Base-by-base conservation (phyloP, 2,329 filamentous ascomycete species). In the Aspergillus sp. region DNA sequence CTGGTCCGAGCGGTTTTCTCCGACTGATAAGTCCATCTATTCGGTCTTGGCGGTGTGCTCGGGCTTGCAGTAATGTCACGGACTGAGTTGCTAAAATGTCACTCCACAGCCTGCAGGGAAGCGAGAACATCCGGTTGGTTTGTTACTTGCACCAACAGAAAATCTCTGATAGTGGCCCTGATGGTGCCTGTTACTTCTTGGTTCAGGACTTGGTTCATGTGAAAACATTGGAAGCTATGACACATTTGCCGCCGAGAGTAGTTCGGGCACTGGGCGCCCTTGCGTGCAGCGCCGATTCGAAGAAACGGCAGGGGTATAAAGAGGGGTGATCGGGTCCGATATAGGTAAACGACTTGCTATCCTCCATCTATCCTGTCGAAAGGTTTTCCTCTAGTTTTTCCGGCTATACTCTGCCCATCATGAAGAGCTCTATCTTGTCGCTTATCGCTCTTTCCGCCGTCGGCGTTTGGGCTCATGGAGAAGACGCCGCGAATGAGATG, bases 401-500 rank as follows among this genome's bases (percentile, higher is more conserved):
- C 49, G 29, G 20, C 4, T 16, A 36, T 16, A 36, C 10, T 16
- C 11, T 36, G 32, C 11, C 26, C 24, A 31, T 29, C 22, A 56
- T 56, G 47, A 49, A 57, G 29, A n/a, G n/a, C 32, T 32, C n/a
- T 22, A 29, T 64, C 16, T 20, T 67, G 45, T 55, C 57, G 20
- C 47, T 64, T n/a, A 52, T 57, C 54, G 52, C 53, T 12, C 56
- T 54, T 16, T 56, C 39, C 9, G 31, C 24, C n/a, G 20, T 42
- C 9, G 47, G 56, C 12, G 39, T 24, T 6, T 56, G 51, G 26
- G 54, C 47, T 22, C 58, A 36, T 26, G 54, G 29, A 22, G 61
- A 60, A 10, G 63, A 69, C 6, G 69, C 66, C 49, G 63, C 64
- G 14, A 55, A 66, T 45, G 65, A 71, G 14, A 84, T 84, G 81